These are phyloP conservation scores for Syzygium jambos DNA, from an alignment of 345 rosid species.

Conservation along the genomic window DNA sequence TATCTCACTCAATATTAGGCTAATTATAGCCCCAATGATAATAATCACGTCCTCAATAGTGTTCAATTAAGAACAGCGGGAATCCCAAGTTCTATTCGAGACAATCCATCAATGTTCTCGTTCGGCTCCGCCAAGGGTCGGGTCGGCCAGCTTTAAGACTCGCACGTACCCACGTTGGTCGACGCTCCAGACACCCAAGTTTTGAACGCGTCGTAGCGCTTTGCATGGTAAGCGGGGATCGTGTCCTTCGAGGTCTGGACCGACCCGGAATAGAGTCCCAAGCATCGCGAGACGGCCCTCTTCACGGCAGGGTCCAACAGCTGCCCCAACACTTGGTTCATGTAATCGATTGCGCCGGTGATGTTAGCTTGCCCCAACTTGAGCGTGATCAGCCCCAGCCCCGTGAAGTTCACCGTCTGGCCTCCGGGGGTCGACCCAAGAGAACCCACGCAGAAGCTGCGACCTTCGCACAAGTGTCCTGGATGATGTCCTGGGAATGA, in stretches of 20 bases:
- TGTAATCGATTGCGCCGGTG: neutral
- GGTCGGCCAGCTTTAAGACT: neutral
- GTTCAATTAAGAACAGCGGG: neutral
- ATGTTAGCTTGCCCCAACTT: rapidly evolving
- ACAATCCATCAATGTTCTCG: neutral
- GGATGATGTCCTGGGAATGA: neutral
- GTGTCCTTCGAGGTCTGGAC: neutral
- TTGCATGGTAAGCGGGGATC: too few species aligned
- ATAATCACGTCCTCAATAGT: neutral
- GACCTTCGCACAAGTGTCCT: neutral
- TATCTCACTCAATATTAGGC: neutral
- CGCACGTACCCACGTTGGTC: neutral
- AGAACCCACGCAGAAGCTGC: neutral
- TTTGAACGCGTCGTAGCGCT: neutral
- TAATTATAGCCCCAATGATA: neutral
- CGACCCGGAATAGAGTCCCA: neutral
- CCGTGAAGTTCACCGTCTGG: neutral
- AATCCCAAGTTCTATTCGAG: neutral
- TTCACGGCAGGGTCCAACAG: neutral
- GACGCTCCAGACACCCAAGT: neutral
- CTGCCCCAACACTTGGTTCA: neutral
- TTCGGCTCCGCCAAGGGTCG: neutral
- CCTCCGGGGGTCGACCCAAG: neutral
- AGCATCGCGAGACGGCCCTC: neutral
- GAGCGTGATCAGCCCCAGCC: neutral